These are phyloP conservation scores for Fulvia fulva DNA, from an alignment of 2,329 filamentous ascomycete species.

Conservation along the genomic window DNA sequence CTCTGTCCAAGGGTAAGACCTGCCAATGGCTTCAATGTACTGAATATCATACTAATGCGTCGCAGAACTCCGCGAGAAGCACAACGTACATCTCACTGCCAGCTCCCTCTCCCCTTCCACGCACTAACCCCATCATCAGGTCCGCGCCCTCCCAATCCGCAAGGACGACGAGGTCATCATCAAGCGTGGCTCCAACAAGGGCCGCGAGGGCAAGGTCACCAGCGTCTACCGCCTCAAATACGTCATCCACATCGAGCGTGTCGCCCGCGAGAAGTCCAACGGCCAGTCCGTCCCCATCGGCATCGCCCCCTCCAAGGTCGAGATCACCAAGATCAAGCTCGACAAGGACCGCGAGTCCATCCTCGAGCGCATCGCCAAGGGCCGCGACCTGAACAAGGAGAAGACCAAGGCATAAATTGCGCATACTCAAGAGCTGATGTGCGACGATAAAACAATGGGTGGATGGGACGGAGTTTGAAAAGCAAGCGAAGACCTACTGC, in stretches of 20 bases:
- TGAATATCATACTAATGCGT: constrained; percentile 22
- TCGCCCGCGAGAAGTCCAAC: constrained; percentile 94
- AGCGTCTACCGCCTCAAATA: constrained; percentile 99
- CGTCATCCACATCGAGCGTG: constrained; percentile 93
- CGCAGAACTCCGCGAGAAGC: constrained; percentile 84
- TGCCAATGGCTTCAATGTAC: constrained; percentile 6
- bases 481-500: background rate
- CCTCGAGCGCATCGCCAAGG: constrained; percentile 76
- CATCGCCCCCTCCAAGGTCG: constrained; percentile 93
- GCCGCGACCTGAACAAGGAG: constrained; percentile 63
- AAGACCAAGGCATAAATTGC: constrained; percentile 42
- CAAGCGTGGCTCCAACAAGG: constrained; percentile 91
- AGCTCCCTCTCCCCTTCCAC: background rate
- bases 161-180: constrained; percentile 83
- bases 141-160: constrained; percentile 87
- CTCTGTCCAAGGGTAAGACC: constrained; percentile 69
- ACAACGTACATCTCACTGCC: constrained; percentile 65
- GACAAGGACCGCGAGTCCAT: constrained; percentile 92
- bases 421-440: background rate
- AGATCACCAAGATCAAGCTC: constrained; percentile 98
- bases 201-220: constrained; percentile 96
- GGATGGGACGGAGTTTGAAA: constrained; percentile 5
- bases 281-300: constrained; percentile 93
- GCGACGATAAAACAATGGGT: constrained; percentile 5
- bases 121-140: constrained; percentile 2